Percentiles rank a stretch among this genome's conserved stretches.
Evolutionary conservation across 1,139 yeast species (phyloP).

Genomic region (Nakaseomyces glabratus): DNA sequence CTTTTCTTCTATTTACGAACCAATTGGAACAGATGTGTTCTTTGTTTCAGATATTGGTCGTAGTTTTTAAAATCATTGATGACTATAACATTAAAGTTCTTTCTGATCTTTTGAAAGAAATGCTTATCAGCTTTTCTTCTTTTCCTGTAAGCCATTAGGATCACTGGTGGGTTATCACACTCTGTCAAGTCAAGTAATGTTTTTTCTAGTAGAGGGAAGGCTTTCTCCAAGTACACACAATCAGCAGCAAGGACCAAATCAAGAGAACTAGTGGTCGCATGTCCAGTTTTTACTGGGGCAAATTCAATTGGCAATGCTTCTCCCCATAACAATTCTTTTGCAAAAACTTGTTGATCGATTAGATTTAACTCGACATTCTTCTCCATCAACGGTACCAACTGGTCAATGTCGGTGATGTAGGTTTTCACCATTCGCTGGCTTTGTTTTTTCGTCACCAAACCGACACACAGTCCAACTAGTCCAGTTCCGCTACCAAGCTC

Average conservation of each 20-base stretch:
- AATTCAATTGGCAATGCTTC: slow-evolving; percentile 32
- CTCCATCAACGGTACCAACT: slow-evolving; percentile 40
- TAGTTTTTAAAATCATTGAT: slow-evolving; percentile 35
- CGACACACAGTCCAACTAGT: slow-evolving; percentile 37
- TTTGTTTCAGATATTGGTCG: slow-evolving; percentile 30
- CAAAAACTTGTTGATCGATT: slow-evolving; percentile 32
- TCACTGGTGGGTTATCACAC: slow-evolving; percentile 31
- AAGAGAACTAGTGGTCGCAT: slow-evolving; percentile 17
- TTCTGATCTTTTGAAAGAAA: slow-evolving; percentile 38
- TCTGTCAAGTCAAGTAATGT: slow-evolving; percentile 40
- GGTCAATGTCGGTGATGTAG: slow-evolving; percentile 37
- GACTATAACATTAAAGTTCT: slow-evolving; percentile 33
- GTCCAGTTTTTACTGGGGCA: slow-evolving; percentile 21
- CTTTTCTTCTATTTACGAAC: slow-evolving; percentile 17
- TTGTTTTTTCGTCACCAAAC: slow-evolving; percentile 13
- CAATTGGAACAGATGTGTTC: slow-evolving; percentile 38
- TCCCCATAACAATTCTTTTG: slow-evolving; percentile 44
- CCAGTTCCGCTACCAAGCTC: slow-evolving; percentile 54
- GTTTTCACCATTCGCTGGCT: slow-evolving; percentile 30
- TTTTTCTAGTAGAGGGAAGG: slow-evolving; percentile 42
- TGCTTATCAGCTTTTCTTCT: slow-evolving; percentile 46
- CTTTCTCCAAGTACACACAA: slow-evolving; percentile 46
- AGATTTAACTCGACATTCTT: slow-evolving; percentile 37
- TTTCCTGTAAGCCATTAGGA: slow-evolving; percentile 43
- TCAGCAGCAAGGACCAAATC: slow-evolving; percentile 49